phyloP scores from a whole-genome alignment of 108 stramenopile species.

The Cyclostephanos tholiformis region DNA sequence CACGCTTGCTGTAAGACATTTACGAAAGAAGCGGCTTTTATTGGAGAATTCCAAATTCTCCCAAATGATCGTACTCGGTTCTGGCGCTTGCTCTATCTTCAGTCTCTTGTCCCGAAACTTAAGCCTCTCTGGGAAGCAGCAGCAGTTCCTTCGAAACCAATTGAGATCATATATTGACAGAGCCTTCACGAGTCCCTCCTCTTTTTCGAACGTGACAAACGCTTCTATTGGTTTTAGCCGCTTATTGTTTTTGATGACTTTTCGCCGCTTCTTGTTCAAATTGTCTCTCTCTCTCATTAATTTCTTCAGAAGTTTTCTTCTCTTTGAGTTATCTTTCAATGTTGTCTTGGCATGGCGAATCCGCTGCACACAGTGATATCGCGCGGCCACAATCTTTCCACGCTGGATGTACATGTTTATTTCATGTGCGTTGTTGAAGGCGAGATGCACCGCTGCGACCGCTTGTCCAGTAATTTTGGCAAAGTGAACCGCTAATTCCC shows the following conservation, averaged over 20 bases:
- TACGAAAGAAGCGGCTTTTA: constrained; percentile 41
- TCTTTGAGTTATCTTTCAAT: constrained; percentile 17
- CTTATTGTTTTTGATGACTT: constrained; percentile 9
- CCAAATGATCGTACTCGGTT: constrained; percentile 77
- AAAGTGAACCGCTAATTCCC: constrained; percentile 56
- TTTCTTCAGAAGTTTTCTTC: constrained; percentile 30
- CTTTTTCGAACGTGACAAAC: constrained; percentile 66
- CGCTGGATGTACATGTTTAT: constrained; percentile 58
- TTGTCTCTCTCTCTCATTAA: constrained; percentile 45
- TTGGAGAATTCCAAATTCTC: constrained; percentile 59
- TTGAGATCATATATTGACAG: constrained; percentile 49
- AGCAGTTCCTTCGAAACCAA: constrained; percentile 48
- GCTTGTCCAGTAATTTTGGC: constrained; percentile 50
- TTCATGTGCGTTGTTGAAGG: constrained; percentile 64
- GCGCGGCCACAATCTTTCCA: constrained; percentile 54
- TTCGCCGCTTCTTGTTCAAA: constrained; percentile 25
- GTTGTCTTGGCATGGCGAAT: constrained; percentile 57
- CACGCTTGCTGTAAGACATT: constrained; percentile 51
- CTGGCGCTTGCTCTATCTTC: constrained; percentile 53
- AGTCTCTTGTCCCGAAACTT: constrained; percentile 50
- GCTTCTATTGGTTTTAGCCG: constrained; percentile 58
- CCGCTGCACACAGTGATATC: constrained; percentile 49
- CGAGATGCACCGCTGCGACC: constrained; percentile 59
- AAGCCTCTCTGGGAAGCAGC: constrained; percentile 52
- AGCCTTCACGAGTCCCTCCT: constrained; percentile 52